Base-by-base conservation (phyloP, 306 rosid species). In the Sicyos edulis region DNA sequence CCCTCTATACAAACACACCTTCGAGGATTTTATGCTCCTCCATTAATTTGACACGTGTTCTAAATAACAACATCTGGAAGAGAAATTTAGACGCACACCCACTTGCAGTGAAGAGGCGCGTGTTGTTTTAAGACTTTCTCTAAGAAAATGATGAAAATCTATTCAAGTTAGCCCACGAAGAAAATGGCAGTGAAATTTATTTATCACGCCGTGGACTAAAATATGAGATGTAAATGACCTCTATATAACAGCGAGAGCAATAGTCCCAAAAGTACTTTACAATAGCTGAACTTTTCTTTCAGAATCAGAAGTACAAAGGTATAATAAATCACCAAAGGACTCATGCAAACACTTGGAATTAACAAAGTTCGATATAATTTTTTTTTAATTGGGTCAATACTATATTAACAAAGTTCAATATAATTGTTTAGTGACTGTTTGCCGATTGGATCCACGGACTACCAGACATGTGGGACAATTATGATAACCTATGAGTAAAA, bases 1-100 rank as follows among this genome's bases (percentile, higher is more conserved):
- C 37, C 37, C 4, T 32, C 5, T 32, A 5, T 32, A 2, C 37
- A 32, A 32, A 32, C 6, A 32, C 6, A 32, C 37, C 37, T 5
- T 40, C 6, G 57, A 69, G 73, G 26, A 26, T 69, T 69, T 14
- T 26, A 69, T 24, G 73, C 58, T 69, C 55, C 55, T 47, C 73
- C 58, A 50, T 49, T 51, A 49, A 51, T 50, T 42, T 26, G 59
- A 51, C 59, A 69, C 73, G 2, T 69, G 21, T 69, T 69, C 56
- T 21, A 69, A 37, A 45, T 24, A 69, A 50, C 21, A 58, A 50
- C 58, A 24, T 69, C 58, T 69, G 44, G 73, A 47, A 69, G 45
- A 22, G 58, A 50, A 24, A 24, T 13, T 22, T 17, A 19, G 32
- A 64, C 10, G 55, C 21, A 67, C 20, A 22, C 72, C 56, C 56